Conservation (phyloP, 768 basidiomycete genomes). For the Leccinum boreale region DNA sequence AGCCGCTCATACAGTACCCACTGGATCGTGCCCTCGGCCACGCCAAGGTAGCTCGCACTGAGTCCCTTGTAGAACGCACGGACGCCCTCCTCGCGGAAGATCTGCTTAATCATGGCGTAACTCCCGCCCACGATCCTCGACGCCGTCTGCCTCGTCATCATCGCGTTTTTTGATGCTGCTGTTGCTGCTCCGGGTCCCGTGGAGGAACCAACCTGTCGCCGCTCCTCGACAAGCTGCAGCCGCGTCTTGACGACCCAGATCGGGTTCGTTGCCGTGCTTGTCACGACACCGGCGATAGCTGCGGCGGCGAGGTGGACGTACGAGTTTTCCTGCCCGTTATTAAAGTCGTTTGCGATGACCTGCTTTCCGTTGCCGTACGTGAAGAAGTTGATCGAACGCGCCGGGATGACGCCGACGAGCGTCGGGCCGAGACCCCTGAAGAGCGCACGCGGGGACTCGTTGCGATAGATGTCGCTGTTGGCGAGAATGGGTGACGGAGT, state of each 20-base stretch:
- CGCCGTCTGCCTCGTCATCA: slow-evolving; percentile 6
- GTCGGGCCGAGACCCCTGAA: slow-evolving; percentile 96
- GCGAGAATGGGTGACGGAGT: background rate
- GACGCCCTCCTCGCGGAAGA: slow-evolving; percentile 77
- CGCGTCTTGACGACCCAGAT: slow-evolving; percentile 99
- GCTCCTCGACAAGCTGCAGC: slow-evolving; percentile 63
- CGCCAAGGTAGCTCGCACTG: slow-evolving; percentile 92
- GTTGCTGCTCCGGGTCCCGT: background rate
- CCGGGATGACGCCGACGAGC: slow-evolving; percentile 91
- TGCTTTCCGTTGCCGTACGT: slow-evolving; percentile 97
- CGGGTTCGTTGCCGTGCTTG: slow-evolving; percentile 91
- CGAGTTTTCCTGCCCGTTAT: slow-evolving; percentile 73
- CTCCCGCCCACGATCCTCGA: slow-evolving; percentile 48
- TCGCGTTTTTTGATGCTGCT: background rate
- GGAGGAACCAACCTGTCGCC: slow-evolving; percentile 10
- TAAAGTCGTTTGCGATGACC: slow-evolving; percentile 79
- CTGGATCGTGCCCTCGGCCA: slow-evolving; percentile 94
- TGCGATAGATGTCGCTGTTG: slow-evolving; percentile 78
- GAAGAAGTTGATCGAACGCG: slow-evolving; percentile 97
- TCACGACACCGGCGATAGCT: slow-evolving; percentile 79
- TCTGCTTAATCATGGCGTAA: slow-evolving; percentile 62
- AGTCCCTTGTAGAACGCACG: slow-evolving; percentile 93
- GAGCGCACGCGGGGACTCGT: slow-evolving; percentile 84
- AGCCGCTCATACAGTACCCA: slow-evolving; percentile 96
- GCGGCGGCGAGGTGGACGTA: slow-evolving; percentile 86